Base-by-base conservation (phyloP, 208 protist genomes). In the Wallacemonas sp. region DNA sequence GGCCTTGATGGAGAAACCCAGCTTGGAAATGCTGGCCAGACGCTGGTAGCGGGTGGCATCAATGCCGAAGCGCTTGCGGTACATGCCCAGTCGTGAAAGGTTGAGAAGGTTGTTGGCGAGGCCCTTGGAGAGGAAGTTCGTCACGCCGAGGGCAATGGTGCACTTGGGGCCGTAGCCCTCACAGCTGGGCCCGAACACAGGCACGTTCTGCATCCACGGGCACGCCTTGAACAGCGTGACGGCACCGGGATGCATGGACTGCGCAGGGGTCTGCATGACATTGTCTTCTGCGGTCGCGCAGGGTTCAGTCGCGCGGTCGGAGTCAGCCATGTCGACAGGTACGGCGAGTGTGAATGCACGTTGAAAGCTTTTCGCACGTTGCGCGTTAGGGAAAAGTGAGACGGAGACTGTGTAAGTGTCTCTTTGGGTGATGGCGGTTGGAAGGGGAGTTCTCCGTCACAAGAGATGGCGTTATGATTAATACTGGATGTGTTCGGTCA, bases 1-100 rank as follows among this genome's bases (percentile, higher is more conserved):
- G 3, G 77, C 60, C 50, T 79, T 83, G 3, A 79, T 52, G 9
- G 77, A 63, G 38, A 50, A 73, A n/a, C 65, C 77, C 61, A 83
- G 57, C 24, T 24, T 55, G 26, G 57, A 21, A 30, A 79, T 50
- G 34, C 42, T 62, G 24, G 44, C 38, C 39, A 79, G 68, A 24
- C 72, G 66, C 54, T 83, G 71, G 54, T 76, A 83, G 22, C 50
- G 36, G 29, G 42, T 52, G 19, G 39, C 67, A n/a, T 41, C 48
- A 17, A 68, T 44, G 9, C 63, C 64, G 38, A 69, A 73, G 54
- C 54, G 62, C 21, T 66, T 19, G 33, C 48, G 63, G 42, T 73
- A 78, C 76, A 82, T 75, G 0, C 67, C 53, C 19, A 60, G 68
- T 9, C 50, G 17, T 3, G 63, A 62, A 12, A 37, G 41, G 30